Base-by-base conservation (phyloP, 2,329 filamentous ascomycete genomes). In the Colletotrichum tropicale region DNA sequence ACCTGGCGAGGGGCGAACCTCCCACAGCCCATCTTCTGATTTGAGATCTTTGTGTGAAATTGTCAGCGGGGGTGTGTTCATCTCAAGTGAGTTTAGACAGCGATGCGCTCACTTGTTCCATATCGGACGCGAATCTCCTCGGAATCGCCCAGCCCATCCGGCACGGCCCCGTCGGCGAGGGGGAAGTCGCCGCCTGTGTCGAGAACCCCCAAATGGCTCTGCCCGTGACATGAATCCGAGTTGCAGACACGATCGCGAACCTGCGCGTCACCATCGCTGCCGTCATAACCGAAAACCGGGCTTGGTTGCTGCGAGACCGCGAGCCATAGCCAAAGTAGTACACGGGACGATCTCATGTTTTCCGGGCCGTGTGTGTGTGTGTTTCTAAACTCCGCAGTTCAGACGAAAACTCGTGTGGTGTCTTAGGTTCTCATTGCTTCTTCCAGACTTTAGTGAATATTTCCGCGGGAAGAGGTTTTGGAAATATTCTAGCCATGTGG, bases 1-100 rank as follows among this genome's bases (percentile, higher is more conserved):
- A 48, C 81, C 80, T 1, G 82, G 79, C 12, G 83, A 78, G 5
- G 79, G 77, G 24, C 78, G 79, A 55, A 86, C 74, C n/a, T 82
- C 80, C 26, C 72, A 85, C 32, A 74, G 38, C 8, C 70, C 74
- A 13, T 71, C 52, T 38, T 66, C 60, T 28, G 75, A 75, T 43
- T 60, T 65, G n/a, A 77, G 65, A 61, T 71, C 75, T 76, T 66
- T 36, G 36, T 48, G 16, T 26, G 16, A 26, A 4, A 16, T 66
- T 24, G 66, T 55, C 13, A 61, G 71, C 30, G 18, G 38, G 21
- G 61, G 34, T 34, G 18, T 8, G n/a, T 62, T 34, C 36, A 26
- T 58, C 34, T 30, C 8, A 66, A 32, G 48, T 24, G 21, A 28
- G 6, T 8, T 30, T 26, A 16, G 43, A 18, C 24, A 24, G 66